These are phyloP conservation scores for Xerocomus amazonicus DNA, from an alignment of 1,284 basidiomycete genomes.

Conservation along the genomic window DNA sequence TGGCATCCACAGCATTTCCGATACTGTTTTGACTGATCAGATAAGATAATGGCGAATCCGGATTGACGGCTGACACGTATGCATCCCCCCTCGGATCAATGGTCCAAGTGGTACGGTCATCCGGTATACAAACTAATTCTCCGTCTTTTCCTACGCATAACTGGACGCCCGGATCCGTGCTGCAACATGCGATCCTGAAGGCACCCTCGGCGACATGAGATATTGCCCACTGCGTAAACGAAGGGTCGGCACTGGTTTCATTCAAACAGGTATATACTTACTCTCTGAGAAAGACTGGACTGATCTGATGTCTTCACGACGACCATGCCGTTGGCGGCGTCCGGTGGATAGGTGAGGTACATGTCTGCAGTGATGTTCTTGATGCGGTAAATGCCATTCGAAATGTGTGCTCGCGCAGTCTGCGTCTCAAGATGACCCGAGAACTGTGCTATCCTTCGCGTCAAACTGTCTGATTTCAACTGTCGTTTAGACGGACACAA, in stretches of 20 bases:
- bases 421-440: background rate
- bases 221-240: background rate
- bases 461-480: background rate
- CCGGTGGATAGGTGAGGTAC: background rate
- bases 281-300: background rate
- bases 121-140: background rate
- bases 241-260: background rate
- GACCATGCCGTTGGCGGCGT: background rate
- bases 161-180: background rate
- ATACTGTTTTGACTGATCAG: background rate
- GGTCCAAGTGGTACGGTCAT: background rate
- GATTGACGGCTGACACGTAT: background rate
- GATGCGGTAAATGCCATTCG: background rate
- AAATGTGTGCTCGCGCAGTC: background rate
- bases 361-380: background rate
- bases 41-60: background rate
- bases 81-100: constrained; percentile 1
- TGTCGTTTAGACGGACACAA: background rate
- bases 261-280: background rate
- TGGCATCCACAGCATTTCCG: background rate
- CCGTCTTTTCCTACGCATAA: background rate
- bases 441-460: background rate
- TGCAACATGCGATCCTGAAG: background rate
- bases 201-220: background rate
- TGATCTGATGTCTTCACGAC: background rate